Evolutionary conservation across 1,284 basidiomycete species (phyloP), one percentile per base, ranked within the genome.

Genomic region (Marasmius tenuissimus): DNA sequence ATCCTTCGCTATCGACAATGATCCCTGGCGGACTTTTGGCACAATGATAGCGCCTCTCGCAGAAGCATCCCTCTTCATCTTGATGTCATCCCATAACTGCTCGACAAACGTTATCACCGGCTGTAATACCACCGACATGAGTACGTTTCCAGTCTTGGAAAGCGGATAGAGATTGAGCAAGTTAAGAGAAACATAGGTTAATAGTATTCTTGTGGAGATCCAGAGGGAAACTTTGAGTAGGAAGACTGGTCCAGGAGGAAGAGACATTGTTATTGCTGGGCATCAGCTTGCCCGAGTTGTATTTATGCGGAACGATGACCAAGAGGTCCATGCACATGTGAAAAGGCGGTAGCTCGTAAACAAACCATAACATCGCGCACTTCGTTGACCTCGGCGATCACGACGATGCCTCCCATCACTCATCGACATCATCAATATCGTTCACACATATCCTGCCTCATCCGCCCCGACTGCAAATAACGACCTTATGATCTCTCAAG

Each of bases 21-120:
- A 60, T 51, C 54, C 47, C 38, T 50, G 58, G n/a, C 45, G n/a
- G 6, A 63, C 59, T 38, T n/a, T 18, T 52, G 62, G 62, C 34
- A 37, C 47, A 20, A 49, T 34, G 5, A 58, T 38, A 4, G 62
- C 59, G 2, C 59, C 62, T 47, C 55, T 35, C 16, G 50, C 59
- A 16, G 48, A 55, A 6, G 59, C 59, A 48, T 51, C 37, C 14
- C 50, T 50, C 18, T 42, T 50, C 35, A 52, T 18, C 27, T 20
- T 51, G 35, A 54, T 33, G n/a, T 54, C 20, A 16, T 34, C 27
- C 22, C 20, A 22, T 27, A 52, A 22, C 12, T 7, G 50, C 50
- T 34, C 16, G 22, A 11, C 20, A 27, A 34, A 11, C 14, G 34
- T 34, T 11, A 35, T 3, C 50, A 52, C 22, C 3, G 27, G 22